Evolutionary conservation across 2,329 filamentous ascomycete species (phyloP).

Genomic region (Ascocoryne sarcoides): DNA sequence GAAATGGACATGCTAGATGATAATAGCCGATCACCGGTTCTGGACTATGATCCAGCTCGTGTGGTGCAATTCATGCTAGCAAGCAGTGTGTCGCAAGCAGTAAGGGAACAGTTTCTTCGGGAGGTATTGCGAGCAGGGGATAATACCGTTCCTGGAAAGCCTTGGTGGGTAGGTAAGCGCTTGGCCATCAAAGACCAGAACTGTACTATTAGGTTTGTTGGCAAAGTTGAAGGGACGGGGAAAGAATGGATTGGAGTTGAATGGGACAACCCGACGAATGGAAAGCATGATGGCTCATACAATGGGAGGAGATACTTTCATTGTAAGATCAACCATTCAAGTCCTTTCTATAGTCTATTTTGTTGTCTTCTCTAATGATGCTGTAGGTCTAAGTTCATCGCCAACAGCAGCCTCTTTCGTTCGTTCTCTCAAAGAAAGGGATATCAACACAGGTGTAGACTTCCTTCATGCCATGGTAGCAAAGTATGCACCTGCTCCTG

Average conservation of each 20-base stretch:
- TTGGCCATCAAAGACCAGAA: background rate
- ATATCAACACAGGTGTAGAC: background rate
- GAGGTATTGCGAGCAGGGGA: no score
- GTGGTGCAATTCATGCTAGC: no score
- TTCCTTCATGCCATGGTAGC: constrained; percentile 72
- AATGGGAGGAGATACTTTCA: constrained; percentile 72
- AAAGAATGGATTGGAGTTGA: constrained; percentile 82
- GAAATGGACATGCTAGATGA: no score
- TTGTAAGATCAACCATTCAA: constrained; percentile 46
- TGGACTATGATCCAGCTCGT: no score
- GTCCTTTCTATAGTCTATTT: background rate
- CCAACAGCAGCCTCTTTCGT: constrained; percentile 79
- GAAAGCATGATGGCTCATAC: constrained; percentile 85
- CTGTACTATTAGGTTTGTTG: constrained; percentile 81
- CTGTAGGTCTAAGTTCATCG: constrained; percentile 48
- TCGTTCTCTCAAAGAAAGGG: constrained; percentile 56
- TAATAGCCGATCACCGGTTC: no score
- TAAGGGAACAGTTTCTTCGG: no score
- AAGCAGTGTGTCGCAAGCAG: no score
- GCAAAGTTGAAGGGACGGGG: constrained; percentile 61
- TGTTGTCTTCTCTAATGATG: constrained; percentile 2
- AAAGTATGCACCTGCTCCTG: constrained; percentile 66
- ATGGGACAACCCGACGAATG: constrained; percentile 82
- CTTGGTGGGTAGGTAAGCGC: no score
- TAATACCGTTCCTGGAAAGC: no score